Conservation (phyloP, 2,329 filamentous ascomycete genomes). For the Ilyonectria sp. region DNA sequence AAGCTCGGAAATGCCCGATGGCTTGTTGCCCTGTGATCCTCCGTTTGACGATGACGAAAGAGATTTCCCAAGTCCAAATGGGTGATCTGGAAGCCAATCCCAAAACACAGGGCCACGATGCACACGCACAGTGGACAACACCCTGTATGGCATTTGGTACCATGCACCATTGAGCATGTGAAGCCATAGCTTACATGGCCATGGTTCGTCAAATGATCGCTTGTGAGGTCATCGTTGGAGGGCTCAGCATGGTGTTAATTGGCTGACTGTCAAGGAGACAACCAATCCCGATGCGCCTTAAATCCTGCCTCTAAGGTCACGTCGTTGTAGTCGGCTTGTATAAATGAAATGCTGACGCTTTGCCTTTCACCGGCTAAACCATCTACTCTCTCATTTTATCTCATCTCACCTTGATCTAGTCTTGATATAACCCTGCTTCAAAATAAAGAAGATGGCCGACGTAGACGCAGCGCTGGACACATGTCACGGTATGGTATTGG, state of each 20-base stretch:
- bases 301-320: constrained; percentile 4
- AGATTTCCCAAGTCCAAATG: too few relatives aligned
- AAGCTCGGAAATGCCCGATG: not conserved
- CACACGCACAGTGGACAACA: not conserved
- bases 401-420: not conserved
- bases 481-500: constrained; percentile 9
- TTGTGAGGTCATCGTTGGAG: constrained; percentile 10
- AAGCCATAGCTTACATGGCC: not conserved
- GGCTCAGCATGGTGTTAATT: not conserved
- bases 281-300: not conserved
- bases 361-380: not conserved
- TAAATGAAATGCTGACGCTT: constrained; percentile 19
- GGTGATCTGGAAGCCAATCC: not conserved
- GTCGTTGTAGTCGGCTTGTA: not conserved
- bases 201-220: constrained; percentile 6
- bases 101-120: not conserved
- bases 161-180: constrained; percentile 3
- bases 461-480: constrained; percentile 22
- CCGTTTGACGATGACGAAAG: not conserved
- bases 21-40: not conserved
- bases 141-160: not conserved
- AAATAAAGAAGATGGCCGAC: constrained; percentile 23
- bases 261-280: not conserved
- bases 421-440: not conserved
- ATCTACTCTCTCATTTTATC: not conserved